phyloP scores from a whole-genome alignment of 192 early-diverging fungal genomes.

The Obelidium mucronatum region DNA sequence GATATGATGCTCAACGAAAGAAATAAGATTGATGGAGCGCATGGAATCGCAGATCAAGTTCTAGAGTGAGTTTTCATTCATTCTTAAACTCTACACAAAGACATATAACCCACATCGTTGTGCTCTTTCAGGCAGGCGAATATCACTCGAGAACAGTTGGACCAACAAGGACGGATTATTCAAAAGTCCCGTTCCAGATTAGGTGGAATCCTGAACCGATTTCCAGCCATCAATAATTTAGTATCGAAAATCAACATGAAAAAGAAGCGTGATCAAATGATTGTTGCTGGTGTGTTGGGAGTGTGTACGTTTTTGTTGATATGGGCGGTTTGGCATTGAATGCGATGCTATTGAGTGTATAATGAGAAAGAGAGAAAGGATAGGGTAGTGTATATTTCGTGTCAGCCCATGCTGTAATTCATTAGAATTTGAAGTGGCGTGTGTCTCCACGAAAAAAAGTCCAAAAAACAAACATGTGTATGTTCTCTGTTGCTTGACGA shows the following conservation, averaged over 20 bases:
- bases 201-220: constrained; percentile 33
- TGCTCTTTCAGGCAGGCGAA: constrained; percentile 73
- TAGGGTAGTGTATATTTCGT: not conserved
- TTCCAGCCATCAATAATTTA: constrained; percentile 77
- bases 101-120: not conserved
- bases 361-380: not conserved
- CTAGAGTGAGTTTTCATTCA: constrained; percentile 60
- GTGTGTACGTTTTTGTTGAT: constrained; percentile 45
- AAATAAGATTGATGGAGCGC: constrained; percentile 71
- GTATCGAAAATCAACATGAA: constrained; percentile 72
- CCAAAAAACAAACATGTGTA: not conserved
- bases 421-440: not conserved
- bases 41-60: constrained; percentile 78
- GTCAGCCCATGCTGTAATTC: too few species aligned
- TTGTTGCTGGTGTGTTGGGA: constrained; percentile 73
- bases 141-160: constrained; percentile 69
- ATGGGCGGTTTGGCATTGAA: constrained; percentile 37
- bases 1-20: constrained; percentile 79
- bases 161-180: constrained; percentile 66
- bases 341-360: not conserved
- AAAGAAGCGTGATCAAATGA: constrained; percentile 73
- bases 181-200: constrained; percentile 63
- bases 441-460: not conserved
- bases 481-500: not conserved
- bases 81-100: not conserved